Conservation (phyloP, 768 basidiomycete species). For the Boletus barrowsii region DNA sequence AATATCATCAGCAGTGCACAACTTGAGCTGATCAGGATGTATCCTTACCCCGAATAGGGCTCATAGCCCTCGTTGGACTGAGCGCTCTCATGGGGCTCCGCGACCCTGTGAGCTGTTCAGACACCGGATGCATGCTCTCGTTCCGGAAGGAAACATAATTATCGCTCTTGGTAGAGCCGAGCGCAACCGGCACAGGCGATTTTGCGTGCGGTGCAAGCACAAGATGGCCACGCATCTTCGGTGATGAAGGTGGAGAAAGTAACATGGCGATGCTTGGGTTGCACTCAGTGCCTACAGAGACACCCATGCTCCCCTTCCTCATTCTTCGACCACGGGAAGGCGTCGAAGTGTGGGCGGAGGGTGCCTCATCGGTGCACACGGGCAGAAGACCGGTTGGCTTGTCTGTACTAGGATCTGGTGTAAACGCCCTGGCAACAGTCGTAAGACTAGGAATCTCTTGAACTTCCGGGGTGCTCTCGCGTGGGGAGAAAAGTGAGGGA, state of each 20-base stretch:
- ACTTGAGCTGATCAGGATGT: not conserved
- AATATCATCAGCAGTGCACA: constrained; percentile 3
- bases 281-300: constrained; percentile 1
- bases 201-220: constrained; percentile 6
- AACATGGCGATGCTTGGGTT: constrained; percentile 21
- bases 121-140: not conserved
- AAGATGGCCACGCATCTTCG: constrained; percentile 1
- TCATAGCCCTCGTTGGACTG: constrained; percentile 34
- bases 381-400: not conserved
- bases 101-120: not conserved
- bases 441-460: constrained; percentile 9
- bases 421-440: constrained; percentile 9
- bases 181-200: not conserved
- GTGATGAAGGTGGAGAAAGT: constrained; percentile 25
- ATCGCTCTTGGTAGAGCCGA: not conserved
- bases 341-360: not conserved
- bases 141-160: not conserved
- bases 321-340: constrained; percentile 19
- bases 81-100: constrained; percentile 23
- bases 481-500: constrained; percentile 15
- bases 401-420: not conserved
- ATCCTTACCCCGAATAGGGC: constrained; percentile 18
- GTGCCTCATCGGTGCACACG: not conserved
- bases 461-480: not conserved
- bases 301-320: constrained; percentile 9